phyloP scores from a whole-genome alignment of 1,284 basidiomycete genomes.

The Marasmius oreades region DNA sequence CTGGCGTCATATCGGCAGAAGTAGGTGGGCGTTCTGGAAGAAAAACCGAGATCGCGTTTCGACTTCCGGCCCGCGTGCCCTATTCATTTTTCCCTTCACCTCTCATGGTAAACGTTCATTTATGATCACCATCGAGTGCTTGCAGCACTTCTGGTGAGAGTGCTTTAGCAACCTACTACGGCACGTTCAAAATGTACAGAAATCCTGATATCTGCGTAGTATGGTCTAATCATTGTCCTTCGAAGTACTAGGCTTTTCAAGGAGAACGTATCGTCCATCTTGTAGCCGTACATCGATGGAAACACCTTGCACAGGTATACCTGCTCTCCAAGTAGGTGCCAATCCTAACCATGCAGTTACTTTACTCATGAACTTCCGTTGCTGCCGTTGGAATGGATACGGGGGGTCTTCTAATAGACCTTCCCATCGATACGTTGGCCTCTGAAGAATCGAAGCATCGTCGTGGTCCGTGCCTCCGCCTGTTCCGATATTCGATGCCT shows the following conservation, averaged over 20 bases:
- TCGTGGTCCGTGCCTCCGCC: conserved; percentile 75
- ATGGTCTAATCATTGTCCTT: conserved; percentile 21
- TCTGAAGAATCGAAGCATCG: conserved; percentile 52
- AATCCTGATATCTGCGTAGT: too few species aligned
- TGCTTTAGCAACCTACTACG: neutral
- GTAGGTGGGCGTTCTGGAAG: neutral
- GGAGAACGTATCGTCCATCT: conserved; percentile 52
- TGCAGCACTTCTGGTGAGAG: neutral
- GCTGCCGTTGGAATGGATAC: conserved; percentile 31
- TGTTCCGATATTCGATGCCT: conserved; percentile 55
- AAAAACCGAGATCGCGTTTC: too few species aligned
- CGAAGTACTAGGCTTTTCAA: conserved; percentile 10
- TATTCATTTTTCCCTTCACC: neutral
- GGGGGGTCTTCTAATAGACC: conserved; percentile 61
- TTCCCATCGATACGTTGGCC: conserved; percentile 69
- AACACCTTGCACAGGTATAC: conserved; percentile 47
- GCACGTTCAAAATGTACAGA: too few species aligned
- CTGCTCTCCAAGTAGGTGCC: conserved; percentile 56
- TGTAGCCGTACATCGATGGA: conserved; percentile 56
- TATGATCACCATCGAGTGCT: neutral
- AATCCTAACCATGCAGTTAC: conserved; percentile 65
- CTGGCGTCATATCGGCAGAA: conserved; percentile 33
- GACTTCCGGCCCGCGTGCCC: neutral
- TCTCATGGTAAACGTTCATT: neutral
- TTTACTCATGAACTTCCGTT: conserved; percentile 45